Evolutionary conservation across 1,139 yeast species (phyloP), one percentile per base, ranked within the genome.

Genomic region (Pichia sp.): DNA sequence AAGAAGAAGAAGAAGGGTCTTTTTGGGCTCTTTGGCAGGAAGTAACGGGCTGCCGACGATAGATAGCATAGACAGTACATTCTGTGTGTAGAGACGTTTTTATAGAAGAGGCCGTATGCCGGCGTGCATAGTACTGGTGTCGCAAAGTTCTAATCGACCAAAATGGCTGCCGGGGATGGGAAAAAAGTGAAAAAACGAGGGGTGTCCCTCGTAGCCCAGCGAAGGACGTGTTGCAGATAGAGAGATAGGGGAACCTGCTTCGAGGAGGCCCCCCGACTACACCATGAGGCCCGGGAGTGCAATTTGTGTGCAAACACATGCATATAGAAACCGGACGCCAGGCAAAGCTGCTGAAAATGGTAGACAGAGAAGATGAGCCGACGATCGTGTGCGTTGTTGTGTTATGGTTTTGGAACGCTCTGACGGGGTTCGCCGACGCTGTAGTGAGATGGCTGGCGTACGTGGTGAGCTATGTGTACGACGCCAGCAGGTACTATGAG

Each of bases 401-500:
- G 47, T 23, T 44, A 31, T 26, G 34, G 34, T 31, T 6, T 8
- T 31, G 34, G 34, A 31, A 6, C 8, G 8, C 8, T 31, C 34
- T 31, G 34, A 8, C 34, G 34, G 34, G 8, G 8, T 7, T 31
- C 8, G 8, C 34, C 34, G 34, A 31, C 8, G 34, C 34, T 8
- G 8, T 31, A 7, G 34, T 6, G 34, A 31, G 31, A n/a, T 19
- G 31, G 5, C 15, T 26, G 11, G 30, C 47, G 8, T 19, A 8
- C 11, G 31, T 47, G 5, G 11, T 38, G 16, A 30, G 26, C 29
- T 47, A 29, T 13, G 30, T 47, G 15, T 8, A n/a, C 11, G 16
- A n/a, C 10, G 13, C 36, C 6, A 26, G 53, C 8, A 8, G 26
- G 30, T 61, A 62, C 47, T 63, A 61, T 43, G 65, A 64, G 51